Conservation (phyloP, 2,329 filamentous ascomycete genomes). For the Aspergillus cejpii region DNA sequence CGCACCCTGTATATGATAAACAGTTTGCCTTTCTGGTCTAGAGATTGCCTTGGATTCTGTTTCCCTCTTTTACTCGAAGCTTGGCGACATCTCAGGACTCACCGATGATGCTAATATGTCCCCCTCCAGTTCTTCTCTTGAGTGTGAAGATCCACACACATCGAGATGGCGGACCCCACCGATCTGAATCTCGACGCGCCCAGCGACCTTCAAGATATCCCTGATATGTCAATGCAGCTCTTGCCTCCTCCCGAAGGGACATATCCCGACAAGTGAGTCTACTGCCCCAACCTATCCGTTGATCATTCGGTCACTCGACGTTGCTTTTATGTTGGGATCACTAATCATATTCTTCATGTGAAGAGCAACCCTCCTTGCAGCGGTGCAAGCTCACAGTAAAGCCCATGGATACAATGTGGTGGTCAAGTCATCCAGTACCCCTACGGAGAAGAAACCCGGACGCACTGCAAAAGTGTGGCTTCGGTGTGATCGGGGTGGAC, state of each 20-base stretch:
- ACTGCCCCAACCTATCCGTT: not conserved
- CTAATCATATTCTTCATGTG: conserved; percentile 1
- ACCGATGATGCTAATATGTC: conserved; percentile 17
- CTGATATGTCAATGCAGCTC: conserved; percentile 39
- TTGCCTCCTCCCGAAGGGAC: conserved; percentile 40
- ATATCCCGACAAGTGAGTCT: conserved; percentile 39
- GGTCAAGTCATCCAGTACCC: conserved; percentile 43
- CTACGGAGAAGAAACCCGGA: conserved; percentile 42
- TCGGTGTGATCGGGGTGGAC: conserved; percentile 41
- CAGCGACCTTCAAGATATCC: conserved; percentile 42
- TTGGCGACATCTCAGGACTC: not conserved
- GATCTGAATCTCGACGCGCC: conserved; percentile 42
- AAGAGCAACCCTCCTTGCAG: conserved; percentile 34
- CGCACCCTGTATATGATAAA: conserved; percentile 24
- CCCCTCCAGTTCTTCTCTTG: conserved; percentile 13
- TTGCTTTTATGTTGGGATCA: not conserved
- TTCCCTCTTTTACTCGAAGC: not conserved
- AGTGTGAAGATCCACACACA: conserved; percentile 14
- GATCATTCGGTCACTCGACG: conserved; percentile 4
- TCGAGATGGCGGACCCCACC: conserved; percentile 37
- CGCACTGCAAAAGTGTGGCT: conserved; percentile 42
- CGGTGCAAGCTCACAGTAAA: conserved; percentile 40
- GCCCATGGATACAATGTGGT: conserved; percentile 42
- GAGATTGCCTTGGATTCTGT: not conserved
- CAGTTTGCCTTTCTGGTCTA: not conserved